Evolutionary conservation across 768 basidiomycete genomes (phyloP).

Genomic region (Suillus luteus): DNA sequence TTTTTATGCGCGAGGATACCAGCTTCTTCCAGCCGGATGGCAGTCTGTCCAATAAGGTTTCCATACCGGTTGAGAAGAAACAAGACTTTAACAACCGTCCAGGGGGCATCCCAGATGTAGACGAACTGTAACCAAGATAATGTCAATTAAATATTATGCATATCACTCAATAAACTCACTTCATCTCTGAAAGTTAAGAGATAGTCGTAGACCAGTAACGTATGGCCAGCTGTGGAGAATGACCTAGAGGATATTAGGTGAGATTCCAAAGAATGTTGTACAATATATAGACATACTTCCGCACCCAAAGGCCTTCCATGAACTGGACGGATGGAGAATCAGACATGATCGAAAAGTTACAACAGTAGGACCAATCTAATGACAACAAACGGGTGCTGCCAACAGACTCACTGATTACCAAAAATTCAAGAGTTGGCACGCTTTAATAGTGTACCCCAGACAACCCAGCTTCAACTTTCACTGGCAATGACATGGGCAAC

Average conservation of each 20-base stretch:
- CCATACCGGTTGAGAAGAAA: slow-evolving; percentile 24
- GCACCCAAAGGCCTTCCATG: slow-evolving; percentile 9
- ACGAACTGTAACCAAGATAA: slow-evolving; percentile 12
- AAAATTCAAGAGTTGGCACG: not conserved
- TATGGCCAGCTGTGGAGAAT: slow-evolving; percentile 13
- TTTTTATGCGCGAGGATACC: slow-evolving; percentile 10
- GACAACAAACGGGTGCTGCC: not conserved
- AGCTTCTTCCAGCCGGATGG: slow-evolving; percentile 12
- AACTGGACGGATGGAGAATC: not conserved
- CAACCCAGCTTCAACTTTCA: not conserved
- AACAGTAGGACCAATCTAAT: not conserved
- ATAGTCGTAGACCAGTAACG: slow-evolving; percentile 21
- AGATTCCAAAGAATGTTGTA: not conserved
- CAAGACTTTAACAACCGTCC: slow-evolving; percentile 13
- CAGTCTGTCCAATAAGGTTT: slow-evolving; percentile 18
- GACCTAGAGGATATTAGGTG: slow-evolving; percentile 9
- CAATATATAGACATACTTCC: slow-evolving; percentile 5
- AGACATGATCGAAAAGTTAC: slow-evolving; percentile 8
- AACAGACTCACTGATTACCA: not conserved
- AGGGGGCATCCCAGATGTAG: slow-evolving; percentile 21
- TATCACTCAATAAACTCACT: slow-evolving; percentile 10
- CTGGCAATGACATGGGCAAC: not conserved
- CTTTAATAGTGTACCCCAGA: not conserved
- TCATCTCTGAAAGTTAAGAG: slow-evolving; percentile 19
- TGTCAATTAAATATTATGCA: not conserved